Evolutionary conservation across 2,329 filamentous ascomycete genomes (phyloP).

Genomic region (Colletotrichum destructivum): DNA sequence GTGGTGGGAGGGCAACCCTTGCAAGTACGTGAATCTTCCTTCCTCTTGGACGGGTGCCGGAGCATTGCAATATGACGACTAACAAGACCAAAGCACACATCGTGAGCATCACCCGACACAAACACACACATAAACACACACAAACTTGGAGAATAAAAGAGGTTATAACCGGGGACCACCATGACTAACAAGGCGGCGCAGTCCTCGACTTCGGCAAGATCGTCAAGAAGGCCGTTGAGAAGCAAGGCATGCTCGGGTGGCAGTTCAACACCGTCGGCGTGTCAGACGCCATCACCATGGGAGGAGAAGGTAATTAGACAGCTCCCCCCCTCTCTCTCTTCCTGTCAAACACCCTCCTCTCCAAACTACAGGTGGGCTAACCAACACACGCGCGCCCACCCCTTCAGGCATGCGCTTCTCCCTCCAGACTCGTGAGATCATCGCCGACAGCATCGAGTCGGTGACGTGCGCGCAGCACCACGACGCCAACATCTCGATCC

Average conservation of each 20-base stretch:
- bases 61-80: constrained; percentile 1
- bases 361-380: constrained; percentile 13
- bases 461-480: constrained; percentile 93
- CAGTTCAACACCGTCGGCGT: constrained; percentile 94
- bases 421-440: constrained; percentile 90
- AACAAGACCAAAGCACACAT: constrained; percentile 54
- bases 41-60: background rate
- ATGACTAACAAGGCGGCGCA: constrained; percentile 48
- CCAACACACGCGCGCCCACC: constrained; percentile 15
- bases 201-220: constrained; percentile 90
- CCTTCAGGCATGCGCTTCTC: constrained; percentile 89
- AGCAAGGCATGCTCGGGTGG: constrained; percentile 92
- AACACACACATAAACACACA: no score
- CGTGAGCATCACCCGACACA: constrained; percentile 49
- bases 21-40: constrained; percentile 76
- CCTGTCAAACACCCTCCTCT: no score
- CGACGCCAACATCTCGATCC: constrained; percentile 93
- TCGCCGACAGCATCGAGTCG: constrained; percentile 94
- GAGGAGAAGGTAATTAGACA: constrained; percentile 78
- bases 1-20: constrained; percentile 98
- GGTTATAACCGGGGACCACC: no score
- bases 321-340: background rate
- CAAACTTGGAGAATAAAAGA: background rate
- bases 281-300: constrained; percentile 96
- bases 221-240: constrained; percentile 85